Conservation (phyloP, 2,329 filamentous ascomycete species). For the Sarocladium strictum region DNA sequence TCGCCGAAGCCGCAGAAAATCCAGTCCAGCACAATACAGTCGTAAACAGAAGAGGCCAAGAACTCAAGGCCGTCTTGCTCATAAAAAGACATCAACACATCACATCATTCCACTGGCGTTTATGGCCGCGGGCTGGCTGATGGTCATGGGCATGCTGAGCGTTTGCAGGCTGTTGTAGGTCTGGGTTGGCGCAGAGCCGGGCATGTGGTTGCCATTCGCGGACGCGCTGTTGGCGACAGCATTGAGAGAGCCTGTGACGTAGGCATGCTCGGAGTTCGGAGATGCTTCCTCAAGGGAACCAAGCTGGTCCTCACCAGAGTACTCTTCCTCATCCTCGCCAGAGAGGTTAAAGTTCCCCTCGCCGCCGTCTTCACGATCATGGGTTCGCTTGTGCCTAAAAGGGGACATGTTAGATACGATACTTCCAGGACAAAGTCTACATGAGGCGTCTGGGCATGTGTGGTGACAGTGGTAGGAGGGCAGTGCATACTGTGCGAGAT, state of each 20-base stretch:
- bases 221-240: conserved; percentile 25
- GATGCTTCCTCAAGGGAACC: conserved; percentile 75
- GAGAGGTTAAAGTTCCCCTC: conserved; percentile 57
- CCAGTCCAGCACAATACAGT: conserved; percentile 8
- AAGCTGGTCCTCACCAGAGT: conserved; percentile 75
- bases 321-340: conserved; percentile 82
- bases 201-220: neutral
- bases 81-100: conserved; percentile 7
- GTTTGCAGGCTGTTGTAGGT: conserved; percentile 54
- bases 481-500: conserved; percentile 82
- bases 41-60: neutral
- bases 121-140: conserved; percentile 47
- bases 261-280: conserved; percentile 63
- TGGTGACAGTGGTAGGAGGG: conserved; percentile 17
- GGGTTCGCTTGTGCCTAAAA: conserved; percentile 72
- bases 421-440: neutral
- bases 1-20: conserved; percentile 1
- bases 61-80: neutral
- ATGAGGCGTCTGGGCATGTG: conserved; percentile 10
- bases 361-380: conserved; percentile 57
- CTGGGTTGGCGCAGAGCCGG: conserved; percentile 22
- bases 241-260: conserved; percentile 48
- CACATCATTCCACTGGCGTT: conserved; percentile 34
- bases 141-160: conserved; percentile 59
- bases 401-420: neutral